Evolutionary conservation across 306 rosid species (phyloP), one percentile per base, ranked within the genome.

Genomic region (Vigna nakashimae): DNA sequence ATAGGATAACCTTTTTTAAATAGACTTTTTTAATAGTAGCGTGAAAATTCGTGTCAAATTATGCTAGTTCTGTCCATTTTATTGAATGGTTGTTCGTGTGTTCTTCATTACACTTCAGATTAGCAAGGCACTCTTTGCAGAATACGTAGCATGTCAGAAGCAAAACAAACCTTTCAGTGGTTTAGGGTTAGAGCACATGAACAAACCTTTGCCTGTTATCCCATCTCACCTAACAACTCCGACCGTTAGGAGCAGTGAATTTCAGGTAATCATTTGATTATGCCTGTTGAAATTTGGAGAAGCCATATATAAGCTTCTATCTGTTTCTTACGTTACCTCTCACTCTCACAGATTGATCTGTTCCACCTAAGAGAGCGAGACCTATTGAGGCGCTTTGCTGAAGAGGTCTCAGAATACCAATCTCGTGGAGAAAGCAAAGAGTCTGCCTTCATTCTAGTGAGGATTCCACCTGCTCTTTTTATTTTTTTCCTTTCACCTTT

Each of bases 101-200:
- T 64, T 80, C 46, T 74, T 20, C 58, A 64, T 83, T 78, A 72
- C 55, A 64, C 38, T 62, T 32, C 95, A 94, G 98, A 88, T 92
- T 73, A 90, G 98, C 97, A 94, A 94, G 89, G 95, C 97, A 58
- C 93, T 94, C 66, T 85, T 88, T 63, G 87, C 80, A 48, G 97
- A 89, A 82, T 92, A 80, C 82, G 15, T 83, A 65, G 86, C 90
- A 50, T 81, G 85, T 74, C 84, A 86, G 86, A 92, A 73, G 70
- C 87, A 69, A 85, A 92, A 86, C 63, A 87, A 83, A 64, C 97
- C 97, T 72, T 89, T 88, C 82, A 82, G 80, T 65, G 91, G 91
- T 22, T 81, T 92, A 75, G 98, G 97, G 55, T 88, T 94, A 73
- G 98, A 90, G 70, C 93, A 94, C 87, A 94, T 94, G 97, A 92